phyloP scores from a whole-genome alignment of 371 early-diverging fungal genomes.

The Mucor indicus region DNA sequence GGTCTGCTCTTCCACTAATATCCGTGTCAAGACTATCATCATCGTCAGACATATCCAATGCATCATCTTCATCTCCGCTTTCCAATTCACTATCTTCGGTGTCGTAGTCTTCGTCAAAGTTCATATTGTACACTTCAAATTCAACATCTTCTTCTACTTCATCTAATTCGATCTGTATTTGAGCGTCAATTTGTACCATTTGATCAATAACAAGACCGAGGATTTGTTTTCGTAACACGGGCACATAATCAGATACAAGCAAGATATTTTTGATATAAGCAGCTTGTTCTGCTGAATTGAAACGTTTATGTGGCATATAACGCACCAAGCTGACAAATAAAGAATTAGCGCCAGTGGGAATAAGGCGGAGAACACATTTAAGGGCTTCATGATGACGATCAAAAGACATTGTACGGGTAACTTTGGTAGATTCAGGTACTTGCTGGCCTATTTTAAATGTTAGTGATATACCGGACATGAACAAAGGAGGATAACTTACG shows the following conservation, averaged over 20 bases:
- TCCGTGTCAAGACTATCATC: conserved; percentile 21
- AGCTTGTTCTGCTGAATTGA: conserved; percentile 62
- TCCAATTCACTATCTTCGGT: conserved; percentile 35
- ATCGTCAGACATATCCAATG: conserved; percentile 22
- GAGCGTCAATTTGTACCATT: conserved; percentile 88
- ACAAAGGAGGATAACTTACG: conserved; percentile 42
- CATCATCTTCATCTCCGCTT: conserved; percentile 35
- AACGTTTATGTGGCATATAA: conserved; percentile 77
- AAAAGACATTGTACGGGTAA: conserved; percentile 36
- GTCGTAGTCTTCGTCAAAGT: conserved; percentile 43
- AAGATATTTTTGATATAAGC: conserved; percentile 77
- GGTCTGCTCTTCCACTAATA: conserved; percentile 2
- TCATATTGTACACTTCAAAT: conserved; percentile 35
- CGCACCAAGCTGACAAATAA: conserved; percentile 64
- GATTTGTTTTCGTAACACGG: conserved; percentile 70
- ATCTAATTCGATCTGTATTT: conserved; percentile 91
- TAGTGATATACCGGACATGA: background rate
- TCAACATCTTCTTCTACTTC: conserved; percentile 82
- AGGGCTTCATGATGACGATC: conserved; percentile 70
- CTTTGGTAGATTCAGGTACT: conserved; percentile 22
- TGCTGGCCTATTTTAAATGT: conserved; percentile 10
- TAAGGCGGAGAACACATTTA: conserved; percentile 63
- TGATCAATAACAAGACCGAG: conserved; percentile 76
- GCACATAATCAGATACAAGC: conserved; percentile 71
- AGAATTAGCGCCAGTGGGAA: conserved; percentile 76